Evolutionary conservation across 805 yeast genomes (phyloP).

Genomic region (Yamadazyma laniorum): DNA sequence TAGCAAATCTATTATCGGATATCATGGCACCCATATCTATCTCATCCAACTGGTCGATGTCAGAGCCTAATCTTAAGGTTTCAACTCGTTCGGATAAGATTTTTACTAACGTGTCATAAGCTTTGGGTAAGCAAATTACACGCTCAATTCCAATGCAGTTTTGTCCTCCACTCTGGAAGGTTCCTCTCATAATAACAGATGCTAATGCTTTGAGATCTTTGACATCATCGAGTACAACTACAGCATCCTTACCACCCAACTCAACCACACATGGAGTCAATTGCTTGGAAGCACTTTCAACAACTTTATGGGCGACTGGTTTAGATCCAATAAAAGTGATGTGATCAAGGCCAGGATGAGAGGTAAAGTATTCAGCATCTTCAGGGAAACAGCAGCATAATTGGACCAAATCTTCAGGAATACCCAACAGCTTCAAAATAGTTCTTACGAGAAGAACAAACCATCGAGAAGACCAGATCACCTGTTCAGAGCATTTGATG

Average conservation of each 20-base stretch:
- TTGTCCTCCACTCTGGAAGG: slow-evolving; percentile 97
- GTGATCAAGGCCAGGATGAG: slow-evolving; percentile 80
- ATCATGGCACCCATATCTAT: slow-evolving; percentile 97
- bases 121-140: slow-evolving; percentile 72
- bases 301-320: slow-evolving; percentile 88
- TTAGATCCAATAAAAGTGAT: slow-evolving; percentile 95
- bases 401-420: slow-evolving; percentile 82
- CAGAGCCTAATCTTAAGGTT: slow-evolving; percentile 76
- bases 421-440: slow-evolving; percentile 71
- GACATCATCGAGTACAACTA: slow-evolving; percentile 81
- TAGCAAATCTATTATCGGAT: slow-evolving; percentile 68
- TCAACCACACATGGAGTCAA: slow-evolving; percentile 95
- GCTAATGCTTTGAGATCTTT: slow-evolving; percentile 51
- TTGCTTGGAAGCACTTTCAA: slow-evolving; percentile 76
- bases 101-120: slow-evolving; percentile 61
- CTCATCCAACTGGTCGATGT: slow-evolving; percentile 84
- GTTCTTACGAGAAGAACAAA: slow-evolving; percentile 69
- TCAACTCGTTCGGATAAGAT: slow-evolving; percentile 59
- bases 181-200: slow-evolving; percentile 87
- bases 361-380: slow-evolving; percentile 80
- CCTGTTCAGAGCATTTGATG: slow-evolving; percentile 93
- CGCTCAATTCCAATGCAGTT: slow-evolving; percentile 98
- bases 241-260: slow-evolving; percentile 94
- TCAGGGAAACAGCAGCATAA: slow-evolving; percentile 86
- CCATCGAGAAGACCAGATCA: slow-evolving; percentile 88